Evolutionary conservation across 768 basidiomycete genomes (phyloP).

Genomic region (Boletus rex-veris): DNA sequence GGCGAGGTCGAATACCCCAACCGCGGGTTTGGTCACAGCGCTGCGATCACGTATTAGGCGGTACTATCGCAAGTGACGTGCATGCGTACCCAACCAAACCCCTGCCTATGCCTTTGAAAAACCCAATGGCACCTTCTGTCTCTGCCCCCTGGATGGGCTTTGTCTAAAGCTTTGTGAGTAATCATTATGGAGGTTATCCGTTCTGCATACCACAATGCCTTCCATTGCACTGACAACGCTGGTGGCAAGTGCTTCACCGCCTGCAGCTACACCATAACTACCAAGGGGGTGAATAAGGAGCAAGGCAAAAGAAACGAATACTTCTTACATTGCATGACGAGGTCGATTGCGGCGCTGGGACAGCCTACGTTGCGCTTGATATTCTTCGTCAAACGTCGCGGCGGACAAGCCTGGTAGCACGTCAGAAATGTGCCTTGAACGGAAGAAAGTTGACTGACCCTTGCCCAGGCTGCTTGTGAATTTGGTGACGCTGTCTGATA

Average conservation of each 20-base stretch:
- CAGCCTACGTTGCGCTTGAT: conserved; percentile 84
- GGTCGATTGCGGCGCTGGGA: conserved; percentile 91
- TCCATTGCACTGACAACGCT: conserved; percentile 96
- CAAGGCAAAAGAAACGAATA: background rate
- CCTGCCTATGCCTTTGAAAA: conserved; percentile 97
- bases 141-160: conserved; percentile 98
- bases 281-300: background rate
- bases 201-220: conserved; percentile 72
- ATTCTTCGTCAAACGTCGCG: conserved; percentile 95
- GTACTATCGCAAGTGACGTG: background rate
- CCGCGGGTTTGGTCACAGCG: conserved; percentile 92
- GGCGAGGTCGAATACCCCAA: conserved; percentile 94
- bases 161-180: conserved; percentile 49
- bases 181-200: conserved; percentile 3
- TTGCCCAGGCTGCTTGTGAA: conserved; percentile 97
- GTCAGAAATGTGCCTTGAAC: background rate
- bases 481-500: conserved; percentile 96
- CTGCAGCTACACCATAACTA: conserved; percentile 94
- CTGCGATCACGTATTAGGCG: conserved; percentile 36
- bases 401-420: conserved; percentile 77
- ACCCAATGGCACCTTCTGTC: conserved; percentile 87
- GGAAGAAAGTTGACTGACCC: conserved; percentile 43
- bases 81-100: conserved; percentile 80
- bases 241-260: conserved; percentile 89
- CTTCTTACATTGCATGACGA: conserved; percentile 83